Percentiles rank a stretch among this genome's conserved stretches.
Evolutionary conservation across 208 protist species (phyloP).

Genomic region (Trypanosoma melophagium): DNA sequence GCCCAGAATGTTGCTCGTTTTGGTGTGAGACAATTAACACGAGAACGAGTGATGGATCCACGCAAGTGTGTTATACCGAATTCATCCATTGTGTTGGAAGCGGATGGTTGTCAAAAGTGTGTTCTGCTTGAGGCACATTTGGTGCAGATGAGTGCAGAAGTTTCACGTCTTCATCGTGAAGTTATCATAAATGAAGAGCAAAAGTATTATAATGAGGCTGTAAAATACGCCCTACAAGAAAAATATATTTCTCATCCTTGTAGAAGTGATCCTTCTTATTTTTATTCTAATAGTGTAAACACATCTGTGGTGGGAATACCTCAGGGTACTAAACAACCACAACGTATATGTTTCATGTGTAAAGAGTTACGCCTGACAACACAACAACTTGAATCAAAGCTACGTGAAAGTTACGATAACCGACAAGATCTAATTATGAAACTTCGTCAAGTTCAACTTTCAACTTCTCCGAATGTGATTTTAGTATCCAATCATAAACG

Average conservation of each 20-base stretch:
- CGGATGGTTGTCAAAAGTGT: background rate
- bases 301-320: no score
- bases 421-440: background rate
- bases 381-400: background rate
- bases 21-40: background rate
- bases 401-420: constrained; percentile 13
- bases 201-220: constrained; percentile 4
- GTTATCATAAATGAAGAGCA: background rate
- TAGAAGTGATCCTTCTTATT: background rate
- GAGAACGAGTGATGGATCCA: background rate
- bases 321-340: background rate
- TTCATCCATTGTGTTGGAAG: background rate
- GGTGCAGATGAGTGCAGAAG: background rate
- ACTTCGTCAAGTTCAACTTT: background rate
- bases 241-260: background rate
- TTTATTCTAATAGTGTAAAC: background rate
- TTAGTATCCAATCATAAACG: background rate
- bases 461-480: background rate
- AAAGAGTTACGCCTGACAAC: background rate
- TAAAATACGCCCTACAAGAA: background rate
- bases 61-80: background rate
- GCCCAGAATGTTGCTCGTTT: background rate
- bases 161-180: background rate
- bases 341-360: background rate
- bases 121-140: background rate